phyloP scores from a whole-genome alignment of 2,329 filamentous ascomycete species.

The Alternaria longipes region DNA sequence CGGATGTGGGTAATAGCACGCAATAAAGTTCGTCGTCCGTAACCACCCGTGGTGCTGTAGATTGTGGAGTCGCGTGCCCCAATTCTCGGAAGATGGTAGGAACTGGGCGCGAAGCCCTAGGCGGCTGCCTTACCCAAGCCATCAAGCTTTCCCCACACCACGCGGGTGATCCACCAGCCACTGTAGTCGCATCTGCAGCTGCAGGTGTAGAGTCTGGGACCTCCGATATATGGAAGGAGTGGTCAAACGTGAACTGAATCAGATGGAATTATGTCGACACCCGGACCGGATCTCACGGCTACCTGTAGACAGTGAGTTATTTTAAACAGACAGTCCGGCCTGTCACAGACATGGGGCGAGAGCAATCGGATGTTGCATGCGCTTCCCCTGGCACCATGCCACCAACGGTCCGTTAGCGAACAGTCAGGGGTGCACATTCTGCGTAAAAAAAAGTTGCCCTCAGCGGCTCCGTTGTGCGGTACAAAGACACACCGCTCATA shows the following conservation, averaged over 20 bases:
- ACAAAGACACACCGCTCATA: conserved; percentile 14
- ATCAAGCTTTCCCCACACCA: conserved; percentile 46
- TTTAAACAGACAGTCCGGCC: conserved; percentile 3
- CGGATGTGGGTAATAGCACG: neutral
- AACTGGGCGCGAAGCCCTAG: conserved; percentile 9
- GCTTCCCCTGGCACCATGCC: conserved; percentile 9
- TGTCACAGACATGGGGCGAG: conserved; percentile 12
- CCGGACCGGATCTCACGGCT: neutral
- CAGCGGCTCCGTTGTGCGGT: conserved; percentile 10
- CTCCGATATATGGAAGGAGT: neutral
- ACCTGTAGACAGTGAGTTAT: neutral
- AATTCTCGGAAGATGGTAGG: conserved; percentile 15
- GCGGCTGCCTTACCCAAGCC: conserved; percentile 20
- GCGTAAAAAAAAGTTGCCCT: conserved; percentile 16
- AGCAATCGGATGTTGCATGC: conserved; percentile 6
- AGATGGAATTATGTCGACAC: neutral
- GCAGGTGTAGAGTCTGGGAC: conserved; percentile 7
- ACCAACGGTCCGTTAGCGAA: conserved; percentile 20
- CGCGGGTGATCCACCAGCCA: conserved; percentile 18
- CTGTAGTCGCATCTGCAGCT: conserved; percentile 13
- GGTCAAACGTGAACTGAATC: neutral
- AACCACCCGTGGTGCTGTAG: conserved; percentile 13
- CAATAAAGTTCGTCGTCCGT: conserved; percentile 4
- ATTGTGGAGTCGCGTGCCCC: conserved; percentile 20
- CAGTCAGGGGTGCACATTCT: conserved; percentile 4